These are phyloP conservation scores for Thelephora aurantiotincta DNA, from an alignment of 768 basidiomycete species.

Conservation along the genomic window DNA sequence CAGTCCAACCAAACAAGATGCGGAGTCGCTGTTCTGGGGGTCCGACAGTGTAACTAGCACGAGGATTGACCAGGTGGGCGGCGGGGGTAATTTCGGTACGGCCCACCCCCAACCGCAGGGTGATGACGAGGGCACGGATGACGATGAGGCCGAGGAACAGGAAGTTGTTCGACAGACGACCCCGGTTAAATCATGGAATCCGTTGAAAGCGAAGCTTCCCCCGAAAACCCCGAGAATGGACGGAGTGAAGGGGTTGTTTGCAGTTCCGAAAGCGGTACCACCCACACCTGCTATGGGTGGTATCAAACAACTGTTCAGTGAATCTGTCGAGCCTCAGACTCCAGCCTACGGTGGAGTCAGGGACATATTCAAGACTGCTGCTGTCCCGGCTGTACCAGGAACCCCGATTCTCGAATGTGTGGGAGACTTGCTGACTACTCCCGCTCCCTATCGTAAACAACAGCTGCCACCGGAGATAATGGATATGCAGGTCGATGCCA, in stretches of 20 bases:
- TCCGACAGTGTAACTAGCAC: conserved; percentile 1
- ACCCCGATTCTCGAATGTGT: conserved; percentile 15
- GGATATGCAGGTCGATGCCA: not conserved
- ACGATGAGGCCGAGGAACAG: conserved; percentile 11
- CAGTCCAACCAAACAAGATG: conserved; percentile 12
- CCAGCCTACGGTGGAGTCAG: conserved; percentile 21
- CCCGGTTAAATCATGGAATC: not conserved
- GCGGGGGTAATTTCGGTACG: conserved; percentile 2
- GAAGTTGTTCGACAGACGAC: not conserved
- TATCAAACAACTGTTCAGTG: conserved; percentile 20
- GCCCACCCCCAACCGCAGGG: not conserved
- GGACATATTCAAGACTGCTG: conserved; percentile 13
- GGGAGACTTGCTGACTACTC: conserved; percentile 18
- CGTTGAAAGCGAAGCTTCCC: conserved; percentile 2
- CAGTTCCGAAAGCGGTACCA: not conserved
- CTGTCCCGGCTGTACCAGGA: not conserved
- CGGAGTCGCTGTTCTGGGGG: conserved; percentile 11
- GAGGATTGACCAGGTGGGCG: conserved; percentile 9
- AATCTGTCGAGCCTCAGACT: conserved; percentile 12
- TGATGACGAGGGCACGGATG: conserved; percentile 1
- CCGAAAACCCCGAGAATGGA: conserved; percentile 13
- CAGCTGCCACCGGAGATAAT: conserved; percentile 4
- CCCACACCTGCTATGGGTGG: conserved; percentile 15
- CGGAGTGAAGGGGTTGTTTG: conserved; percentile 21
- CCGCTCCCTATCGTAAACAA: conserved; percentile 12